Conservation (phyloP, 306 rosid genomes). For the Potentilla sterilis region DNA sequence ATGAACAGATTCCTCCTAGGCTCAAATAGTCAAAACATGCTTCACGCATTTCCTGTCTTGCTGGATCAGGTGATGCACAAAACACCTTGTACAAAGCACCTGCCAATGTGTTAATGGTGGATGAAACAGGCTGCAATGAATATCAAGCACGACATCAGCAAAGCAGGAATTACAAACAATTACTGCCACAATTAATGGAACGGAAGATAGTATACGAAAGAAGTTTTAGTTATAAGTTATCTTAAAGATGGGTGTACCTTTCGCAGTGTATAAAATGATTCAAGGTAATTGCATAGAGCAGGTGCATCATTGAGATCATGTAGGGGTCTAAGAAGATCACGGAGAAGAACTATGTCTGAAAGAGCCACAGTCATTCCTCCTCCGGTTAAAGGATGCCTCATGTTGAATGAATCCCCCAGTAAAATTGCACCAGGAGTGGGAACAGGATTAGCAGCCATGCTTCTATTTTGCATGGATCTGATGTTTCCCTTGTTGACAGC, state of each 20-base stretch:
- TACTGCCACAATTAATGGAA: too few relatives aligned
- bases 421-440: constrained; percentile 21
- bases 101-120: constrained; percentile 61
- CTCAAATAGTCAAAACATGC: constrained; percentile 71
- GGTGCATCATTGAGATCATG: constrained; percentile 40
- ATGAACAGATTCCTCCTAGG: constrained; percentile 62
- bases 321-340: constrained; percentile 53
- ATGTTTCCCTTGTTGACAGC: constrained; percentile 73
- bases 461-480: constrained; percentile 73
- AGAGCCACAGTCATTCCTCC: constrained; percentile 94
- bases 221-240: too few relatives aligned
- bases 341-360: constrained; percentile 61
- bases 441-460: constrained; percentile 54
- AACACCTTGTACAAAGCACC: constrained; percentile 40
- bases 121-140: constrained; percentile 61
- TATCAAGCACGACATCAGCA: neutral
- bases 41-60: constrained; percentile 58
- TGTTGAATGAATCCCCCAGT: constrained; percentile 64
- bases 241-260: constrained; percentile 42
- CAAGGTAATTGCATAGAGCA: constrained; percentile 57
- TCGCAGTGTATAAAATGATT: constrained; percentile 76
- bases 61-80: constrained; percentile 61
- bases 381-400: constrained; percentile 92
- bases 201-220: too few relatives aligned
- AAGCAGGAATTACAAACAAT: neutral